phyloP scores from a whole-genome alignment of 352 stramenopile genomes.

The Pythium plurisporium region DNA sequence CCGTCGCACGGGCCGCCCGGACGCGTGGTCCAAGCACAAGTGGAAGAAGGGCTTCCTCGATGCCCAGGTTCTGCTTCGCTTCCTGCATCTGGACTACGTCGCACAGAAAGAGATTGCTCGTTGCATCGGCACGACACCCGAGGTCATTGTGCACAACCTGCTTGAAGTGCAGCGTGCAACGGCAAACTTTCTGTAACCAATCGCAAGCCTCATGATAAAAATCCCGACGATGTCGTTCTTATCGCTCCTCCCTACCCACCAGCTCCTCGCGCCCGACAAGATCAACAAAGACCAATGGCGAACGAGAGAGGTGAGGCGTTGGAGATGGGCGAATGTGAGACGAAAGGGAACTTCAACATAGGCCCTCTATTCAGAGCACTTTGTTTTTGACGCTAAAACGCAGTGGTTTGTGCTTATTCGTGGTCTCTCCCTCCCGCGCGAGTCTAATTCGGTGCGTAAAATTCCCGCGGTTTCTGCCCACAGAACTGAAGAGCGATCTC shows the following conservation, averaged over 20 bases:
- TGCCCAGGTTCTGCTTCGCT: constrained; percentile 72
- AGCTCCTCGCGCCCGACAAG: background rate
- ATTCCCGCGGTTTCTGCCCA: no score
- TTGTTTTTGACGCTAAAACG: no score
- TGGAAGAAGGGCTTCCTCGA: constrained; percentile 89
- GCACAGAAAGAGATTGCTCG: constrained; percentile 85
- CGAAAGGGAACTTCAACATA: constrained; percentile 21
- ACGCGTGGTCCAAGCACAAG: constrained; percentile 87
- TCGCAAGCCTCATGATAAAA: background rate
- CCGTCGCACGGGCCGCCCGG: constrained; percentile 50
- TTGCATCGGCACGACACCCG: constrained; percentile 85
- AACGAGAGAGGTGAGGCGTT: background rate
- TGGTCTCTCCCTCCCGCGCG: no score
- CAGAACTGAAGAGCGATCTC: constrained; percentile 5
- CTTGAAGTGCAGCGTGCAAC: constrained; percentile 80
- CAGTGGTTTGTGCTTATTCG: no score
- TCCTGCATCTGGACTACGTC: constrained; percentile 81
- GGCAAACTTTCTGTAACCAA: constrained; percentile 56
- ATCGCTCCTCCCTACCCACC: no score
- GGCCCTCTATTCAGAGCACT: constrained; percentile 11
- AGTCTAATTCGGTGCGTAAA: no score
- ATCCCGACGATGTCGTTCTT: no score
- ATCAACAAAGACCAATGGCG: background rate
- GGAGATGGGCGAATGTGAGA: constrained; percentile 3
- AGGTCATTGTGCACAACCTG: constrained; percentile 86